Evolutionary conservation across 768 basidiomycete genomes (phyloP).

Genomic region (Harrya chromipes): DNA sequence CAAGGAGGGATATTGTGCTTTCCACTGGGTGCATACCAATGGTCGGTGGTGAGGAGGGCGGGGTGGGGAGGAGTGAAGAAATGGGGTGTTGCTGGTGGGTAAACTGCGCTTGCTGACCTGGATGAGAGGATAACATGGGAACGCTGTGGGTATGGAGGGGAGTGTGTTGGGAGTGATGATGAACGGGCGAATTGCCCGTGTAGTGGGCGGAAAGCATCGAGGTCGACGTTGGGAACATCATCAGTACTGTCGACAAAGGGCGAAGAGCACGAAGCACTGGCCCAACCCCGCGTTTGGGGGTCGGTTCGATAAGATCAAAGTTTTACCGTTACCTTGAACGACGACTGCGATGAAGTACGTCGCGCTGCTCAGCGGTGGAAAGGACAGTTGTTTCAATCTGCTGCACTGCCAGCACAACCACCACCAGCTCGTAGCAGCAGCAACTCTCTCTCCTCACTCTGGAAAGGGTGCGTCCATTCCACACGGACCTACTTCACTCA

Average conservation of each 20-base stretch:
- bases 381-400: constrained; percentile 96
- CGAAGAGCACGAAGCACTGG: neutral
- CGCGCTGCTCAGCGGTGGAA: constrained; percentile 93
- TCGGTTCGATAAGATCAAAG: constrained; percentile 24
- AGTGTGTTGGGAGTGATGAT: constrained; percentile 24
- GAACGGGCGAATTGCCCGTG: constrained; percentile 15
- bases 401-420: constrained; percentile 84
- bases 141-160: constrained; percentile 25
- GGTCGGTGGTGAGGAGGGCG: constrained; percentile 32
- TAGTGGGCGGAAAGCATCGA: constrained; percentile 71
- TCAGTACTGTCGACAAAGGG: neutral
- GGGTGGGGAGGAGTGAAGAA: constrained; percentile 34
- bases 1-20: constrained; percentile 50
- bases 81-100: constrained; percentile 24
- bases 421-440: constrained; percentile 85
- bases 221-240: neutral
- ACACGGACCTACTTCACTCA: constrained; percentile 1
- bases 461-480: constrained; percentile 66
- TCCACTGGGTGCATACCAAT: constrained; percentile 36
- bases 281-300: constrained; percentile 20
- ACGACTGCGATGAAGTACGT: constrained; percentile 78
- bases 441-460: constrained; percentile 76
- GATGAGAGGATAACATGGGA: constrained; percentile 25
- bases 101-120: constrained; percentile 22
- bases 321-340: too few relatives aligned